phyloP scores from a whole-genome alignment of 768 basidiomycete species.

The Termitomyces bulborhizus region DNA sequence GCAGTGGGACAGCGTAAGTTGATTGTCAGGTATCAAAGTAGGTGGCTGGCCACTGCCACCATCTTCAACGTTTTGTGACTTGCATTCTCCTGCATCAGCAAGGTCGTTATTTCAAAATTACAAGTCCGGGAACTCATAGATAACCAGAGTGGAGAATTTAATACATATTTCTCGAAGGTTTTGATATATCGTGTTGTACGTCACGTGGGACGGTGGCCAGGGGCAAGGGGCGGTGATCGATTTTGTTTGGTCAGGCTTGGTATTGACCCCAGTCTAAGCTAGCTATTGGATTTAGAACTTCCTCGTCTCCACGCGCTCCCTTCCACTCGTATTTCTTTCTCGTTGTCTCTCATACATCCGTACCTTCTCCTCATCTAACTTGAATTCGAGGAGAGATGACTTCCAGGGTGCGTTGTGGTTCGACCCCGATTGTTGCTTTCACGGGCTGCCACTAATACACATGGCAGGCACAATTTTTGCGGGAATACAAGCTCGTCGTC shows the following conservation, averaged over 20 bases:
- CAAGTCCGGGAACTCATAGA: no score
- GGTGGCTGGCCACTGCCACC: no score
- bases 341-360: background rate
- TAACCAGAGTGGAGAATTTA: no score
- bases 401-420: slow-evolving; percentile 25
- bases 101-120: no score
- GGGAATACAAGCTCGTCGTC: slow-evolving; percentile 98
- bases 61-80: no score
- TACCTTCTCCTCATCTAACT: background rate
- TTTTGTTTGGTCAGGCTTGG: slow-evolving; percentile 17
- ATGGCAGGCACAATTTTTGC: slow-evolving; percentile 75
- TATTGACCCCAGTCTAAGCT: background rate
- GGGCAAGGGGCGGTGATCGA: background rate
- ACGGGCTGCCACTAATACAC: slow-evolving; percentile 9
- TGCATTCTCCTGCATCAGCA: no score
- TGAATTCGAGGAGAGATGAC: slow-evolving; percentile 23
- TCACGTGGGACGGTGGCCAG: no score
- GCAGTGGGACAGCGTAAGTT: no score
- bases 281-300: slow-evolving; percentile 1
- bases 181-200: no score
- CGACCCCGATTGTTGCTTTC: background rate
- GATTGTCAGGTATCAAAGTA: no score
- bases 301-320: slow-evolving; percentile 9
- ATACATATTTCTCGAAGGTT: no score
- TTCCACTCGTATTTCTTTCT: slow-evolving; percentile 2